Evolutionary conservation across 345 rosid species (phyloP).

Genomic region (Arabidopsis arenosa): DNA sequence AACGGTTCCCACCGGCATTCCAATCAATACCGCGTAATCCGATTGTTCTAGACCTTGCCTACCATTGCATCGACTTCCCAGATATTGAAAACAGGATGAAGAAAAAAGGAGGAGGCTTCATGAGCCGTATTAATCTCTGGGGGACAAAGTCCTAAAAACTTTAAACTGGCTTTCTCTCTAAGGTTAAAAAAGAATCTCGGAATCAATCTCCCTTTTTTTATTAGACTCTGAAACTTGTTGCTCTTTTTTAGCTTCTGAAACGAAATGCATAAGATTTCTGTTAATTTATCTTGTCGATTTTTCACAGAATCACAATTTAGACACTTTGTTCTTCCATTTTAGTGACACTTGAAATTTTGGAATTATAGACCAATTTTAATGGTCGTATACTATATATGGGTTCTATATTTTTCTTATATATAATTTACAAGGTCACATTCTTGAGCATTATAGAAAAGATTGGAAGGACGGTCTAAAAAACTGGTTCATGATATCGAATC

Average conservation of each 20-base stretch:
- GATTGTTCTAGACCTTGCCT: conserved; percentile 85
- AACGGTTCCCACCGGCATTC: conserved; percentile 83
- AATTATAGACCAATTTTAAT: conserved; percentile 13
- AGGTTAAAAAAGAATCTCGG: conserved; percentile 29
- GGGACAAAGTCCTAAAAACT: too few species aligned
- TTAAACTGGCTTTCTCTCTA: background rate
- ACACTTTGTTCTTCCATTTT: background rate
- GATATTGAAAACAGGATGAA: conserved; percentile 82
- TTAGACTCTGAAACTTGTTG: conserved; percentile 1
- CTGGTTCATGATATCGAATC: background rate
- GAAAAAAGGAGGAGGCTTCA: conserved; percentile 65
- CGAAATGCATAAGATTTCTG: conserved; percentile 16
- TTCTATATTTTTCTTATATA: background rate
- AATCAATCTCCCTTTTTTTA: conserved; percentile 5
- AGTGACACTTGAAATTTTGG: conserved; percentile 30
- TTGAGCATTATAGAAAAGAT: too few species aligned
- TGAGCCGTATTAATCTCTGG: conserved; percentile 50
- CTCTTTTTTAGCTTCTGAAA: conserved; percentile 17
- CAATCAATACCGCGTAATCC: conserved; percentile 77
- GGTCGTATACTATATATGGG: background rate
- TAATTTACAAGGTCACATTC: background rate
- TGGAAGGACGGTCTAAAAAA: too few species aligned
- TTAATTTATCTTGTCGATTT: background rate
- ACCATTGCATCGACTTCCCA: conserved; percentile 73
- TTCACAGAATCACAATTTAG: conserved; percentile 29